Evolutionary conservation across 768 basidiomycete species (phyloP).

Genomic region (Neoboletus magnificus): DNA sequence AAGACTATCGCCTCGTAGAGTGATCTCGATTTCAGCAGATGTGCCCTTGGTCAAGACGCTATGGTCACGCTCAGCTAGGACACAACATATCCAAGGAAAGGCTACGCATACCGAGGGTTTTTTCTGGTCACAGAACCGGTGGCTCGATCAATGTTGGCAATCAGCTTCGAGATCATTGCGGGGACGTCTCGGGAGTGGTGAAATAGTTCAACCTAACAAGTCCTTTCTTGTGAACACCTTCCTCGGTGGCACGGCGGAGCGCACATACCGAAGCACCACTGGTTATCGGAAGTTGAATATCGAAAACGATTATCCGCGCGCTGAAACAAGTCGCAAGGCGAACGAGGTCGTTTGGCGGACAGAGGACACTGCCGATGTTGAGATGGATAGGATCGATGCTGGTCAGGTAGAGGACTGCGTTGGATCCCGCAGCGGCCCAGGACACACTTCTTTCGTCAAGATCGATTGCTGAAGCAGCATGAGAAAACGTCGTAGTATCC

Average conservation of each 20-base stretch:
- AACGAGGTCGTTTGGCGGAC: conserved; percentile 66
- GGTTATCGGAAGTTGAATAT: conserved; percentile 85
- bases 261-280: conserved; percentile 73
- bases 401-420: conserved; percentile 80
- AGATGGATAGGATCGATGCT: conserved; percentile 84
- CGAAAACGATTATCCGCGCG: conserved; percentile 91
- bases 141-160: conserved; percentile 75
- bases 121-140: conserved; percentile 69
- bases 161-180: conserved; percentile 77
- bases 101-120: conserved; percentile 65
- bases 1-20: conserved; percentile 56
- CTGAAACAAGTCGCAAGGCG: conserved; percentile 75
- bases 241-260: background rate
- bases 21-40: conserved; percentile 85
- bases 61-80: conserved; percentile 5
- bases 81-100: background rate
- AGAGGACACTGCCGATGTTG: conserved; percentile 85
- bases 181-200: conserved; percentile 93
- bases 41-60: conserved; percentile 83
- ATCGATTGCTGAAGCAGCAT: conserved; percentile 64
- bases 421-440: conserved; percentile 90
- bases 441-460: conserved; percentile 70
- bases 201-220: conserved; percentile 78
- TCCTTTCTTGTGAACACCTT: background rate
- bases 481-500: background rate